Conservation (phyloP, 73 alveolate species). For the Paramecium caudatum region DNA sequence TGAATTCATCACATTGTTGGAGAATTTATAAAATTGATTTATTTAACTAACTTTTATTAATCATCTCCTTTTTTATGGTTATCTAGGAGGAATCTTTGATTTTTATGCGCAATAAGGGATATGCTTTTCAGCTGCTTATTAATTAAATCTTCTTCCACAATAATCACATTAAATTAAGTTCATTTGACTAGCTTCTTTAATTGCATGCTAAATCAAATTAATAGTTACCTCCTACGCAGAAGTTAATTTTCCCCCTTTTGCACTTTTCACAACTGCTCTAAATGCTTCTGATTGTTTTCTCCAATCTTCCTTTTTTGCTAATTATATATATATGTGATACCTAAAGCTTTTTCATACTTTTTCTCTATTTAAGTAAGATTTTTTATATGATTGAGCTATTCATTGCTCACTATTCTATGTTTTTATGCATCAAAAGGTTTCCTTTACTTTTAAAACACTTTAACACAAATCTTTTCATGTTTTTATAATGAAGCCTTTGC, state of each 20-base stretch:
- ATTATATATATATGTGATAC: not conserved
- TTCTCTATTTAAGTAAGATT: conserved; percentile 41
- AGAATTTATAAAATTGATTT: not conserved
- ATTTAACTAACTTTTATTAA: not conserved
- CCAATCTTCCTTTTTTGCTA: conserved; percentile 71
- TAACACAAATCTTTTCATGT: conserved; percentile 75
- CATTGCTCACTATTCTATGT: conserved; percentile 70
- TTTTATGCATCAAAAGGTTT: conserved; percentile 66
- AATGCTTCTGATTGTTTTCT: conserved; percentile 68
- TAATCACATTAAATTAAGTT: conserved; percentile 44
- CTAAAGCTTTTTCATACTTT: conserved; percentile 59
- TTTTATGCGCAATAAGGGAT: conserved; percentile 63
- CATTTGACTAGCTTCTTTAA: conserved; percentile 4
- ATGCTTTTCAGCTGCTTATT: conserved; percentile 72
- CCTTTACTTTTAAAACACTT: conserved; percentile 74
- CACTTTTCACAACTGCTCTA: conserved; percentile 65
- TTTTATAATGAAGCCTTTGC: conserved; percentile 57
- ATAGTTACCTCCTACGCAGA: not conserved
- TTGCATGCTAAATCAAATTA: conserved; percentile 3
- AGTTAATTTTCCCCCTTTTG: conserved; percentile 69
- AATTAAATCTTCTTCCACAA: conserved; percentile 77
- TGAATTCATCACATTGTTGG: not conserved
- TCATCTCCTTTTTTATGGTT: conserved; percentile 56
- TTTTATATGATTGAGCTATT: conserved; percentile 42
- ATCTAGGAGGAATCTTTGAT: conserved; percentile 41